Conservation (phyloP, 2,329 filamentous ascomycete species). For the Apiospora pterosperma region DNA sequence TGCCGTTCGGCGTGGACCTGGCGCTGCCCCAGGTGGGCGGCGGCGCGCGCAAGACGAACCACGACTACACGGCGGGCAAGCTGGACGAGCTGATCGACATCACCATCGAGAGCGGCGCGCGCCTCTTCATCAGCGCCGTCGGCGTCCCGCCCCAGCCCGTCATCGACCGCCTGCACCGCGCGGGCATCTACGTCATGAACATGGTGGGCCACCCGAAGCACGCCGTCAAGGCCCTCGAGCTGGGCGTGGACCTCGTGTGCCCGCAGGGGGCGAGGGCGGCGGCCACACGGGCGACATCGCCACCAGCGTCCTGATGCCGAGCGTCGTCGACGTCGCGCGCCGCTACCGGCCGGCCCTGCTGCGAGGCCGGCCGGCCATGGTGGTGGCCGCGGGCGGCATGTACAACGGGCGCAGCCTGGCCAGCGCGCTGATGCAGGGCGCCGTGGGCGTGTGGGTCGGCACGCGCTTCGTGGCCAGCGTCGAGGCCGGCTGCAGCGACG, state of each 20-base stretch:
- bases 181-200: slow-evolving; percentile 87
- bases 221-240: slow-evolving; percentile 80
- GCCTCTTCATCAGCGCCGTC: slow-evolving; percentile 82
- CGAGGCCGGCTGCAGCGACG: slow-evolving; percentile 76
- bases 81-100: slow-evolving; percentile 86
- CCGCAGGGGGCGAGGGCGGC: slow-evolving; percentile 92
- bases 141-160: slow-evolving; percentile 75
- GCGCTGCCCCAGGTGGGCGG: slow-evolving; percentile 88
- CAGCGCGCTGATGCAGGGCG: slow-evolving; percentile 81
- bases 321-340: slow-evolving; percentile 79
- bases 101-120: slow-evolving; percentile 78
- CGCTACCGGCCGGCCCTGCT: slow-evolving; percentile 67
- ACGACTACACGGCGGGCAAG: slow-evolving; percentile 90
- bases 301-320: slow-evolving; percentile 81
- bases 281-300: slow-evolving; percentile 89
- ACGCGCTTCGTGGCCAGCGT: slow-evolving; percentile 83
- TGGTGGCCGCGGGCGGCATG: slow-evolving; percentile 87
- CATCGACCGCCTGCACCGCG: slow-evolving; percentile 73
- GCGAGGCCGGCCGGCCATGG: slow-evolving; percentile 67
- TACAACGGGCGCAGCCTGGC: slow-evolving; percentile 79
- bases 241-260: slow-evolving; percentile 87
- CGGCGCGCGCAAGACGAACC: slow-evolving; percentile 81
- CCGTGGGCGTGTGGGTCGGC: slow-evolving; percentile 88
- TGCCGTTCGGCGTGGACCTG: slow-evolving; percentile 89
- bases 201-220: slow-evolving; percentile 95